phyloP scores from a whole-genome alignment of 1,139 yeast genomes.

The Wickerhamomyces sp. region DNA sequence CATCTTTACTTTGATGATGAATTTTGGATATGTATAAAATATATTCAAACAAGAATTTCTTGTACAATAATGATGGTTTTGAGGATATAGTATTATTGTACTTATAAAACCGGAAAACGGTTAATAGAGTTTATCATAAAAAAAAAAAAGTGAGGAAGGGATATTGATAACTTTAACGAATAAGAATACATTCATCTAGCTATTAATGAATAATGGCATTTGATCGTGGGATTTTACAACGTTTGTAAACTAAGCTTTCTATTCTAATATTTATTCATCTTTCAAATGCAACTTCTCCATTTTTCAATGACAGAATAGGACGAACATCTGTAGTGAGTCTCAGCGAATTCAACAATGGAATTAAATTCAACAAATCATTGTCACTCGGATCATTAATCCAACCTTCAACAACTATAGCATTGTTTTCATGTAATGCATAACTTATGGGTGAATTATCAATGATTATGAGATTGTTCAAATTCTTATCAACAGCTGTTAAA shows the following conservation, averaged over 20 bases:
- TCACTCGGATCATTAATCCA: slow-evolving; percentile 97
- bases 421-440: slow-evolving; percentile 76
- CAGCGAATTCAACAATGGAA: slow-evolving; percentile 78
- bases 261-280: slow-evolving; percentile 7
- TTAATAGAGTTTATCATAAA: no score
- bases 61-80: no score
- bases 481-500: slow-evolving; percentile 48
- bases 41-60: no score
- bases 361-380: slow-evolving; percentile 67
- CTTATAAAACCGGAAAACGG: no score
- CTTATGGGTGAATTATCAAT: slow-evolving; percentile 92
- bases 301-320: slow-evolving; percentile 65
- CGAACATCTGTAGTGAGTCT: slow-evolving; percentile 87
- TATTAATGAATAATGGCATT: neutral
- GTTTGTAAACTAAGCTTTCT: no score
- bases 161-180: no score
- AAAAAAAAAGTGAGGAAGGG: no score
- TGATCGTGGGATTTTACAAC: neutral
- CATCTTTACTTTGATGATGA: no score
- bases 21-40: no score
- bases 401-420: slow-evolving; percentile 92
- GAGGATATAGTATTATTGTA: no score
- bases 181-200: neutral
- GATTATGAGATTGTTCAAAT: slow-evolving; percentile 68
- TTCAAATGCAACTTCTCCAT: slow-evolving; percentile 71